Base-by-base conservation (phyloP, 83 land plant species). In the Diphasiastrum complanatum region DNA sequence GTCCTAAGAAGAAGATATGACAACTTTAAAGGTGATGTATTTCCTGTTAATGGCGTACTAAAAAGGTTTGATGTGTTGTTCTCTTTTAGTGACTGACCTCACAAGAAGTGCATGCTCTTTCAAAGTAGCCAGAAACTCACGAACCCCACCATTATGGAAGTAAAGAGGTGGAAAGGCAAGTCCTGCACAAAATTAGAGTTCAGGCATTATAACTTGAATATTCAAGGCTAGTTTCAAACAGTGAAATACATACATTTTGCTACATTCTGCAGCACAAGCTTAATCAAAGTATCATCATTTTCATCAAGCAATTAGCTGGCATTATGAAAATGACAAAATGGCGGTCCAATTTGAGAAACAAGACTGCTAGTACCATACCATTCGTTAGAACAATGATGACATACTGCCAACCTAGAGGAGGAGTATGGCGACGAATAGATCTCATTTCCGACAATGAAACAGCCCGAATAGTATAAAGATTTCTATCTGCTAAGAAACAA, bases 101-200 rank as follows among this genome's bases (percentile, higher is more conserved):
- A 76, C 86, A 61, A 93, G 81, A 59, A 69, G 60, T 46, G 83
- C 85, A 73, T 93, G 85, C 61, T 81, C 83, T 64, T 78, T 88
- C 32, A 85, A 45, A 29, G 84, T 83, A 38, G 81, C 88, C 51
- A 93, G 76, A 62, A 93, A 85, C 56, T 89, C 99, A 22, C 80
- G 70, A 1, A 93, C 88, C 19, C 99, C 99, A 41, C 99, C 99
- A 83, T 78, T 83, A 64, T 89, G 88, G 66, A 93, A 93, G 71
- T 89, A 93, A 37, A 93, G 78, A 40, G 96, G 88, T 50, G 99
- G 92, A 75, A 59, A 83, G 47, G 99, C 89, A 54, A 93, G 82
- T 10, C 99, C 99, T 93, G 78, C 16, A 73, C 37, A 77, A 10
- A 30, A 4, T 24, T 33, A n/a, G 19, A 29, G 46, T 12, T 8